A percentile compares a stretch with the other conserved stretches of the same genome.
phyloP scores from a whole-genome alignment of 1,139 yeast species.

The Sugiyamaella sp. region DNA sequence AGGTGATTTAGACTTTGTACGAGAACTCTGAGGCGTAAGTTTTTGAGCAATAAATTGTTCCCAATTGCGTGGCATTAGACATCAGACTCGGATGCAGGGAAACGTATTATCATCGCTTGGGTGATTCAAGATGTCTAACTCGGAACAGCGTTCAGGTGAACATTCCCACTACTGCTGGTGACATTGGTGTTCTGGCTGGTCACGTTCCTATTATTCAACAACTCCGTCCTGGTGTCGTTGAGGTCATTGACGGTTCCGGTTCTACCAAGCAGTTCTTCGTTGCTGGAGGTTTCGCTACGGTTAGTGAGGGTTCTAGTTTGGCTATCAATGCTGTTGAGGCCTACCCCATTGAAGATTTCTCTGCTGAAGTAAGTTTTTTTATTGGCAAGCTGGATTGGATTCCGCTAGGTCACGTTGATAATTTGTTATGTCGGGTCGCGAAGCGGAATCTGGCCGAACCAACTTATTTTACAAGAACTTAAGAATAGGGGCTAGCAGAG shows the following conservation, averaged over 20 bases:
- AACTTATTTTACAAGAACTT: background rate
- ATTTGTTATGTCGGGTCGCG: background rate
- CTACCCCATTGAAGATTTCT: constrained; percentile 87
- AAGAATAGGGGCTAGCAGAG: background rate
- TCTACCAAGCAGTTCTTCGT: constrained; percentile 81
- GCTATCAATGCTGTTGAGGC: constrained; percentile 96
- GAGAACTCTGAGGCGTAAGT: constrained; percentile 51
- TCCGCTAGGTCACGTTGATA: background rate
- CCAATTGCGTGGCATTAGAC: too few relatives aligned
- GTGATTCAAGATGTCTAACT: constrained; percentile 14
- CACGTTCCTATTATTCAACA: constrained; percentile 99
- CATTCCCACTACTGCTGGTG: constrained; percentile 95
- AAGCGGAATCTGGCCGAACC: too few relatives aligned
- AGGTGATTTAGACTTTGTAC: constrained; percentile 43
- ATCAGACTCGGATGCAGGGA: background rate
- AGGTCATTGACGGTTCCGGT: constrained; percentile 80
- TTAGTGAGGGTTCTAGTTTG: constrained; percentile 91
- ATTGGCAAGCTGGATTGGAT: background rate
- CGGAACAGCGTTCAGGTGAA: constrained; percentile 78
- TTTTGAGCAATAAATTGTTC: background rate
- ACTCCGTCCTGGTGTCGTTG: constrained; percentile 94
- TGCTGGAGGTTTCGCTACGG: constrained; percentile 96
- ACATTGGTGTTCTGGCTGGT: constrained; percentile 95
- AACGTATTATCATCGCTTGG: background rate
- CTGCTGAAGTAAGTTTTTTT: constrained; percentile 57